Conservation (phyloP, 176 grass and related monocot genomes). For the Typha latifolia region DNA sequence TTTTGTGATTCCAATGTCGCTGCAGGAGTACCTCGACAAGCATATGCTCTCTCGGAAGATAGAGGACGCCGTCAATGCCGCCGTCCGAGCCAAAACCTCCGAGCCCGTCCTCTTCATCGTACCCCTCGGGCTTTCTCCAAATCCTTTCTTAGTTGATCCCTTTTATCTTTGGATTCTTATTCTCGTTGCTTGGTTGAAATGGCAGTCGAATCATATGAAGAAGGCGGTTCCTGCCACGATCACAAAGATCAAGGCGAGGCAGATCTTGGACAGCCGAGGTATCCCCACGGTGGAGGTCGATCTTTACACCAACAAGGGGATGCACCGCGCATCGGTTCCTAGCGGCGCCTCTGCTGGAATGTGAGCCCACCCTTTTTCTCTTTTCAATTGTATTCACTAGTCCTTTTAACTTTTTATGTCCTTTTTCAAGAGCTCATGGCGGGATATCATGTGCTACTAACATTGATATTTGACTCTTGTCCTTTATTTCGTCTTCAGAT, state of each 20-base stretch:
- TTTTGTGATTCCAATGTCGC: conserved; percentile 47
- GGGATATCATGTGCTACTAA: too few species aligned
- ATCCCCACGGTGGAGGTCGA: conserved; percentile 78
- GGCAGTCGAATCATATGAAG: conserved; percentile 77
- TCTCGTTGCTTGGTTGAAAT: neutral
- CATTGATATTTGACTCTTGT: neutral
- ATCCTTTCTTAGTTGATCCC: neutral
- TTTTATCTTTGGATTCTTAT: neutral
- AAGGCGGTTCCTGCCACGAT: conserved; percentile 68
- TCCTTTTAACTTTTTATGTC: neutral
- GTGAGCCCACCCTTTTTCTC: conserved; percentile 20
- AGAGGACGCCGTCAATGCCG: conserved; percentile 97
- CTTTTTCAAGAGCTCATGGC: too few species aligned
- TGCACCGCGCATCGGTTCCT: conserved; percentile 69
- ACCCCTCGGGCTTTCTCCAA: neutral
- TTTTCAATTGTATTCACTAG: neutral
- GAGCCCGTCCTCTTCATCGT: conserved; percentile 83
- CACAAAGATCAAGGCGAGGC: conserved; percentile 69
- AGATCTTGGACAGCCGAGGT: conserved; percentile 85
- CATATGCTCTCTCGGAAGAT: conserved; percentile 84
- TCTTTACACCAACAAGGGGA: conserved; percentile 93
- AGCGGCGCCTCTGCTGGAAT: conserved; percentile 21
- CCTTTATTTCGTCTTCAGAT: neutral
- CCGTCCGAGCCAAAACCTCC: conserved; percentile 68
- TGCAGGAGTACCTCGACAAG: conserved; percentile 93